Percentiles rank a stretch among this genome's conserved stretches.
Conservation (phyloP, 2,329 filamentous ascomycete species). For the Conoideocrella luteorostrata region DNA sequence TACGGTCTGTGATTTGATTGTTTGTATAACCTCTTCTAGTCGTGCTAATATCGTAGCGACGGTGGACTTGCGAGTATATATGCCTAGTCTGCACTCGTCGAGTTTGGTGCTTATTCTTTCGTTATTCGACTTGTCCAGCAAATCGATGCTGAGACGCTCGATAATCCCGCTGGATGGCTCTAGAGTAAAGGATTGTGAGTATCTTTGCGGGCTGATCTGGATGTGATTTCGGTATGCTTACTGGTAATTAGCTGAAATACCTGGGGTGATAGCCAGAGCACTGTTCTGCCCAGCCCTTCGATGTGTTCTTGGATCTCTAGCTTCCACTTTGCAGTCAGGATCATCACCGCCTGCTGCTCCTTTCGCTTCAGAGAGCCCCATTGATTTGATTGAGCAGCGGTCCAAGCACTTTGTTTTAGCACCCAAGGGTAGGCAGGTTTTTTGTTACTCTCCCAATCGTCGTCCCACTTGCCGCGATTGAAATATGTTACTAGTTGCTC, state of each 20-base stretch:
- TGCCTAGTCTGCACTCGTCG: constrained; percentile 19
- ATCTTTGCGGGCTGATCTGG: not conserved
- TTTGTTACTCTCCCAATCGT: not conserved
- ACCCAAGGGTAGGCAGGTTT: constrained; percentile 35
- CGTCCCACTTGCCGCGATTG: constrained; percentile 5
- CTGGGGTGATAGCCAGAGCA: constrained; percentile 30
- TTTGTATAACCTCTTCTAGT: constrained; percentile 23
- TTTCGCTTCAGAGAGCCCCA: constrained; percentile 26
- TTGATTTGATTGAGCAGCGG: constrained; percentile 21
- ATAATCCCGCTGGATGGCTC: constrained; percentile 18
- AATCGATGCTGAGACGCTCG: constrained; percentile 21
- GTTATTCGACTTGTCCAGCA: constrained; percentile 24
- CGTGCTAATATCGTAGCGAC: constrained; percentile 28
- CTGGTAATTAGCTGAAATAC: constrained; percentile 40
- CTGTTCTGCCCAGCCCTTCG: constrained; percentile 33
- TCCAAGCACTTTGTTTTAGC: constrained; percentile 33
- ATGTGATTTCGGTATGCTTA: constrained; percentile 22
- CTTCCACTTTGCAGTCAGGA: constrained; percentile 45
- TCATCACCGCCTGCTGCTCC: constrained; percentile 30
- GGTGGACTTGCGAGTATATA: constrained; percentile 23
- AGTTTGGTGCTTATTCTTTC: constrained; percentile 21
- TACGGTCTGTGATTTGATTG: constrained; percentile 20
- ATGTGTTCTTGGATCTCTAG: constrained; percentile 41
- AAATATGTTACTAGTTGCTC: constrained; percentile 41
- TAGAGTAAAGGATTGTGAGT: constrained; percentile 3